Evolutionary conservation across 2,329 filamentous ascomycete genomes (phyloP), one percentile per base, ranked within the genome.

Genomic region (Paraphoma sp.): DNA sequence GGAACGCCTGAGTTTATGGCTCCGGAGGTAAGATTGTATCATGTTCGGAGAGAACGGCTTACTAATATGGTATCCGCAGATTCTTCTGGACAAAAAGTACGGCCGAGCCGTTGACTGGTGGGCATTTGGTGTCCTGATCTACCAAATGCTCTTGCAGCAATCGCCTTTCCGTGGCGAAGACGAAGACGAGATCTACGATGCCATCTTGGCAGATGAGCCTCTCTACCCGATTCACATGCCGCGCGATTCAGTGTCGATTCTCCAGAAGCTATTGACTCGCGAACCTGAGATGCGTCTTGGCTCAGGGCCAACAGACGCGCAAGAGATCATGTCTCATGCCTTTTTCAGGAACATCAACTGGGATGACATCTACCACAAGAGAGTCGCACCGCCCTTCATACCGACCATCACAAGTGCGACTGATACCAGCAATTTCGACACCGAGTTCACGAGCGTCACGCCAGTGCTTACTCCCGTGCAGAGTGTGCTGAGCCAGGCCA

Each of bases 1-100:
- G 95, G 95, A 78, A 99, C 95, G n/a, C 95, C 95, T 14, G 95
- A 99, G 75, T 99, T 99, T 67, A 99, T 99, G 95, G 95, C 95
- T 8, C 95, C 95, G 8, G 95, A 99, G 84, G 92, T 96, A 73
- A 59, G 73, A 57, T 6, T n/a, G 8, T 7, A n/a, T 45, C 9
- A n/a, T 9, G 10, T 3, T 12, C 9, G 31, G 6, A 16, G 6
- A 18, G 8, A 17, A 17, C 18, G 18, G 33, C 29, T 8, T 23
- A 31, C 30, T 58, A 44, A 54, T 44, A 30, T 6, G 11, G 11
- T 29, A 12, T 40, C 2, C 29, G 4, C 36, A 96, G 90, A 99
- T 99, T 79, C 82, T 99, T 36, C 84, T 98, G 54, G 95, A 99
- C 77, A 99, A 99, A 83, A 98, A 97, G 75, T 99, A 99, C 71